Conservation (phyloP, 495 filamentous ascomycete genomes). For the Glarea lozoyensis region DNA sequence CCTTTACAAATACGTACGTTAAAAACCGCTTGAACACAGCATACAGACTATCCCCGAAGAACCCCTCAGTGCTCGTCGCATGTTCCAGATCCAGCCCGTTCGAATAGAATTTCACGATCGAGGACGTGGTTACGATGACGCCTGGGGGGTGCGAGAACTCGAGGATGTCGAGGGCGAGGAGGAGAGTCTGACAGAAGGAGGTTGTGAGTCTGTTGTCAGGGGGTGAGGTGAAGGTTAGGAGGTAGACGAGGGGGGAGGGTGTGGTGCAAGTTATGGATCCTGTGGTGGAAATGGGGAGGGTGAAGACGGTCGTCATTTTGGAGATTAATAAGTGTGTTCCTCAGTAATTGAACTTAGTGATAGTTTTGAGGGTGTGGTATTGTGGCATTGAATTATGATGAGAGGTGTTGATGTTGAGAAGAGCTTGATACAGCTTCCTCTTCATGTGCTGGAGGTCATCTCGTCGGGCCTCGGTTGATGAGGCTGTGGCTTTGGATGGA, state of each 20-base stretch:
- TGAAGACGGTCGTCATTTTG: slow-evolving; percentile 20
- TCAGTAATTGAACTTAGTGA: neutral
- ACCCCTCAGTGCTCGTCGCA: slow-evolving; percentile 38
- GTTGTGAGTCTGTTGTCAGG: slow-evolving; percentile 70
- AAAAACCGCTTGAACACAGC: slow-evolving; percentile 49
- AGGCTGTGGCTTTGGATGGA: too few species aligned
- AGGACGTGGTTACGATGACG: slow-evolving; percentile 65
- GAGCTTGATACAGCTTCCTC: too few species aligned
- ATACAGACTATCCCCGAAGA: slow-evolving; percentile 48
- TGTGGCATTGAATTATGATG: too few species aligned
- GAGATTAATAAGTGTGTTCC: neutral
- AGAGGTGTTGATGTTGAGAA: too few species aligned
- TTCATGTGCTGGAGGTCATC: too few species aligned
- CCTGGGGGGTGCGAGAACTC: slow-evolving; percentile 58
- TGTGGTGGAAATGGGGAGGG: slow-evolving; percentile 67
- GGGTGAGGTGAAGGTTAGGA: slow-evolving; percentile 62
- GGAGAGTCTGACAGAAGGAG: slow-evolving; percentile 51
- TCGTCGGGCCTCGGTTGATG: too few species aligned
- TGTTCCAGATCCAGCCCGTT: slow-evolving; percentile 66
- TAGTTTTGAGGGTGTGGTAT: neutral
- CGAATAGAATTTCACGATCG: slow-evolving; percentile 70
- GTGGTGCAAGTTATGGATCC: slow-evolving; percentile 49
- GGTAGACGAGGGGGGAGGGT: slow-evolving; percentile 50
- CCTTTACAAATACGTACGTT: too few species aligned
- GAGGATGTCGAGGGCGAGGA: slow-evolving; percentile 63